Evolutionary conservation across 768 basidiomycete genomes (phyloP).

Genomic region (Trametes coccinea): DNA sequence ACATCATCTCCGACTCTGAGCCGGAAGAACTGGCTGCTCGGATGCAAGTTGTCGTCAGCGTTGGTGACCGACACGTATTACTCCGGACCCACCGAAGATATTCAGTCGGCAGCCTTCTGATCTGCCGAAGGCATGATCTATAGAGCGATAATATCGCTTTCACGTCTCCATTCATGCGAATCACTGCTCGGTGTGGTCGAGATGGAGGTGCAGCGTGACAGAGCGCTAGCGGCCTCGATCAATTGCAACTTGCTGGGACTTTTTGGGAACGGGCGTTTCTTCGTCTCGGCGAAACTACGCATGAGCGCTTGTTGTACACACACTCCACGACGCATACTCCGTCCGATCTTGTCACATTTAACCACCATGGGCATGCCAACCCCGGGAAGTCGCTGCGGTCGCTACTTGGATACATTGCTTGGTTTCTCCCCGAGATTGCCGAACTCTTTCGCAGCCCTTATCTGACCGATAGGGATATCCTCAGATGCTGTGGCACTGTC

Average conservation of each 20-base stretch:
- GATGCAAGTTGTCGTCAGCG: constrained; percentile 8
- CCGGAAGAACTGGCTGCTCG: constrained; percentile 60
- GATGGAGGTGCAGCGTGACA: neutral
- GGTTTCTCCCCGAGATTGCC: constrained; percentile 7
- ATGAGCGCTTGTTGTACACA: neutral
- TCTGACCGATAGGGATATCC: no score
- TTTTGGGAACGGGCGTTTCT: constrained; percentile 4
- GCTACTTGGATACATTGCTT: constrained; percentile 1
- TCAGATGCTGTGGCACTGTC: no score
- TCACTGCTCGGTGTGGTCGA: neutral
- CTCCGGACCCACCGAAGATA: constrained; percentile 44
- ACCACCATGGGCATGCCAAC: neutral
- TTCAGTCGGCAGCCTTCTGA: constrained; percentile 43
- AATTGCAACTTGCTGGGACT: neutral
- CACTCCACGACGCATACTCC: neutral
- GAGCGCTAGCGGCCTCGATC: neutral
- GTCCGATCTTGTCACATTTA: neutral
- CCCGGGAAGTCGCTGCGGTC: neutral
- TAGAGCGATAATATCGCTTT: constrained; percentile 36
- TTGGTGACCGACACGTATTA: constrained; percentile 6
- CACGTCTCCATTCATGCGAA: constrained; percentile 18
- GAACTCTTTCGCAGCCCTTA: neutral
- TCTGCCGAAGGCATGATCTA: constrained; percentile 42
- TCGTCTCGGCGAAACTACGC: constrained; percentile 5
- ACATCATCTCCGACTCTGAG: constrained; percentile 61